Percentiles rank a stretch among this genome's conserved stretches.
Conservation (phyloP, 2,329 filamentous ascomycete species). For the Colletotrichum sp. region DNA sequence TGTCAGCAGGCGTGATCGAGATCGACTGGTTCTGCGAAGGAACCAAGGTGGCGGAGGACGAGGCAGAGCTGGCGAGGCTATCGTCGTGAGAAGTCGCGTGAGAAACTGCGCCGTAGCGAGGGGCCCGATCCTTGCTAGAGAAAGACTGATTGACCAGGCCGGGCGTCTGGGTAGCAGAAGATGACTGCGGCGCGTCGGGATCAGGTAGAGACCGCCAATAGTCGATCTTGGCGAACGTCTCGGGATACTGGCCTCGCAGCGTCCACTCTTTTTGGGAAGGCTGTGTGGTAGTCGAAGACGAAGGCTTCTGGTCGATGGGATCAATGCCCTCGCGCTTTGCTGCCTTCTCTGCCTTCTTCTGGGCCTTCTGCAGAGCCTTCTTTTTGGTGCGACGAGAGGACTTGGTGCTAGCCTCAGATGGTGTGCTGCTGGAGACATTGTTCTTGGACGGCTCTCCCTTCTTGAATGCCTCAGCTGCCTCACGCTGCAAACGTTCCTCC, state of each 20-base stretch:
- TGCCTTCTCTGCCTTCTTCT: conserved; percentile 12
- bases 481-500: not conserved
- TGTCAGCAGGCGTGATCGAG: not conserved
- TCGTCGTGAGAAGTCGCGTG: not conserved
- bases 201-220: not conserved
- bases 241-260: conserved; percentile 5
- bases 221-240: conserved; percentile 8
- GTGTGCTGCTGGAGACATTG: not conserved
- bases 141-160: not conserved
- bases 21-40: not conserved
- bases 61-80: not conserved
- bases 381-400: conserved; percentile 5
- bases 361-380: conserved; percentile 5
- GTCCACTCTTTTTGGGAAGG: not conserved
- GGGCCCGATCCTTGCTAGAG: not conserved
- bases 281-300: not conserved
- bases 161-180: not conserved
- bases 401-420: not conserved
- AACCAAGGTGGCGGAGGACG: not conserved
- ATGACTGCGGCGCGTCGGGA: not conserved
- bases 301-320: not conserved
- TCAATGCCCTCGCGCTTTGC: not conserved
- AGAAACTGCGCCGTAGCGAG: not conserved
- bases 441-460: not conserved
- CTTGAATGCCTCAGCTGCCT: not conserved